Conservation (phyloP, 2,329 filamentous ascomycete genomes). For the Botryotinia globosa region DNA sequence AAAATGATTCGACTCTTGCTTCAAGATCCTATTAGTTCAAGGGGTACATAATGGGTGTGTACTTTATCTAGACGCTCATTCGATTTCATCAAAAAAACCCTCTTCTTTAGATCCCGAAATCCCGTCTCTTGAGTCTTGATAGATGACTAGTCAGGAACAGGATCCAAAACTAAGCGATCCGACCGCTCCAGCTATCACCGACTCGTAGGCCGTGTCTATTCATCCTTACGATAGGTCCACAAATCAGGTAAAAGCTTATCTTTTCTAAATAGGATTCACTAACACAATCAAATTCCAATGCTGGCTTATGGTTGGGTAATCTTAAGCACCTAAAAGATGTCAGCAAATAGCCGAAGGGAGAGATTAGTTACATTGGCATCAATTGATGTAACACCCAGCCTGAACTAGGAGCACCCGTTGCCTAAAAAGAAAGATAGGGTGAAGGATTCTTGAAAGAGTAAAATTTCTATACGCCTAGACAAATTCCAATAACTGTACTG, state of each 20-base stretch:
- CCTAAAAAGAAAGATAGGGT: background rate
- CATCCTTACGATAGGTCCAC: background rate
- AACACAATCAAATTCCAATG: background rate
- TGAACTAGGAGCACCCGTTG: background rate
- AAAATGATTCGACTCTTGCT: background rate
- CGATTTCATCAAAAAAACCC: background rate
- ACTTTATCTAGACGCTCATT: background rate
- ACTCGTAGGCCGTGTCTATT: background rate
- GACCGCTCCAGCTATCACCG: conserved; percentile 1
- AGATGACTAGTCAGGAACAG: conserved; percentile 4
- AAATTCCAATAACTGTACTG: background rate
- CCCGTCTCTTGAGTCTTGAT: background rate
- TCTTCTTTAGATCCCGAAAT: background rate
- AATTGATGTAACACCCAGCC: background rate
- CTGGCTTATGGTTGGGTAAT: background rate
- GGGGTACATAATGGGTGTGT: background rate
- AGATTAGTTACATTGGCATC: background rate
- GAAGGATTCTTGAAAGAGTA: background rate
- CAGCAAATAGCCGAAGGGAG: background rate
- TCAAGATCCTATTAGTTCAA: background rate
- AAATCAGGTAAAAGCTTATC: background rate
- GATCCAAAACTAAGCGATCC: background rate
- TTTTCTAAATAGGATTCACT: background rate
- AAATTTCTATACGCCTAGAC: background rate
- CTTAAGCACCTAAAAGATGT: background rate